Evolutionary conservation across 805 yeast genomes (phyloP), one percentile per base, ranked within the genome.

Genomic region (Torulaspora microellipsoides): DNA sequence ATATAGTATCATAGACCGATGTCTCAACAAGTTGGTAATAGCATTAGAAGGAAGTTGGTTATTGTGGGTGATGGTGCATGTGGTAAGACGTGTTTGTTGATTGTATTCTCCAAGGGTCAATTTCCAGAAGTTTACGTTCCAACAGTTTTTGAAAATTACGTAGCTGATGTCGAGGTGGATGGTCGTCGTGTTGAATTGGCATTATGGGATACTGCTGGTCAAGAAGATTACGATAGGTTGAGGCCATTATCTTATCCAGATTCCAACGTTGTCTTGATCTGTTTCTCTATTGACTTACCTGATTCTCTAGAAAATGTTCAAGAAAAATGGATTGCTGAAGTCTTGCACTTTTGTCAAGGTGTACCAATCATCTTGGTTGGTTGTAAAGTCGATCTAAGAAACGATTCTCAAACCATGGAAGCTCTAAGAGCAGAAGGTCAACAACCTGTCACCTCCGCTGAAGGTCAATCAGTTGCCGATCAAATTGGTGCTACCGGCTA

Each of bases 181-280:
- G 95, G 95, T 39, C 85, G 91, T 69, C 79, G 85, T 65, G 97
- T 91, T 46, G 96, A 90, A 66, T 74, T 89, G 68, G 95, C 96
- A 7, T 74, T 89, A 55, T 89, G 96, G 96, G 96, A 89, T 88
- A 89, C 96, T 55, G 96, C 97, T 44, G 97, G 97, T 53, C 97
- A 89, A 78, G 97, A 89, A 75, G 97, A 90, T 73, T 89, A 89
- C 65, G 96, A 88, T 68, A 85, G 96, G 69, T 74, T 87, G 57
- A 83, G 95, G 70, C 95, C 96, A 34, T 73, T 87, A 53, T 83
- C 91, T 11, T 89, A 89, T 69, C 96, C 96, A 49, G 95, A 89
- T 66, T 84, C 95, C 31, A 85, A 87, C 65, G 96, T 89, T 51
- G 85, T 89, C 48, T 76, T 89, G 63, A 87, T 89, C 59, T 89